Conservation (phyloP, 179 eudicot genomes). For the Carnegiea gigantea region DNA sequence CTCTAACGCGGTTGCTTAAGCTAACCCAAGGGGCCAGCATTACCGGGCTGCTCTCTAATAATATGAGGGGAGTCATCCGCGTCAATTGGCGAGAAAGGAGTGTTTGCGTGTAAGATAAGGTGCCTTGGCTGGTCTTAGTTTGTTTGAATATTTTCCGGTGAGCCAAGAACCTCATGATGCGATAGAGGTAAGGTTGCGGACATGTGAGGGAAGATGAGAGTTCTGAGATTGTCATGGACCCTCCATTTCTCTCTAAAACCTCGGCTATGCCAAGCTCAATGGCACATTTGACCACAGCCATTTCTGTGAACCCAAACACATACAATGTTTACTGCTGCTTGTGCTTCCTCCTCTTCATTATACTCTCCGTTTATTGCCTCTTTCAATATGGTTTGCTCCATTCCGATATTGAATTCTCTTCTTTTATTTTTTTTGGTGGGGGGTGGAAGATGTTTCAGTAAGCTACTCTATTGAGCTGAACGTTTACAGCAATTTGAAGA, state of each 20-base stretch:
- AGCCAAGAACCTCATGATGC: constrained; percentile 66
- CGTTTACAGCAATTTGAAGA: no score
- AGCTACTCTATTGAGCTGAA: no score
- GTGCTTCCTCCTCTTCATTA: constrained; percentile 36
- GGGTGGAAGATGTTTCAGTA: neutral
- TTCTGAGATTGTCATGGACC: constrained; percentile 45
- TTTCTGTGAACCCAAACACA: constrained; percentile 51
- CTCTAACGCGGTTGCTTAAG: constrained; percentile 41
- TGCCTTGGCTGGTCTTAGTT: constrained; percentile 15
- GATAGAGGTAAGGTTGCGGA: constrained; percentile 42
- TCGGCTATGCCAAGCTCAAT: constrained; percentile 68
- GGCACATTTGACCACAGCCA: constrained; percentile 66
- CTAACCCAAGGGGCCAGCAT: constrained; percentile 70
- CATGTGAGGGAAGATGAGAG: constrained; percentile 52
- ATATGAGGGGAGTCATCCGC: constrained; percentile 45
- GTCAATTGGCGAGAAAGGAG: constrained; percentile 55
- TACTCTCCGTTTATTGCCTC: constrained; percentile 13
- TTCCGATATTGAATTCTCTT: neutral
- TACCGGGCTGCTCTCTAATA: constrained; percentile 45
- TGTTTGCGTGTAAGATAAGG: constrained; percentile 42
- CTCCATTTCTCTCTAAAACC: constrained; percentile 40
- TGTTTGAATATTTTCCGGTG: constrained; percentile 47
- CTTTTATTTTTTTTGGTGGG: neutral
- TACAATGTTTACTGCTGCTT: constrained; percentile 44
- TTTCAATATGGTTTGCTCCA: neutral